These are phyloP conservation scores for Trypanosoma platydactyli DNA, from an alignment of 208 protist genomes.

Conservation along the genomic window DNA sequence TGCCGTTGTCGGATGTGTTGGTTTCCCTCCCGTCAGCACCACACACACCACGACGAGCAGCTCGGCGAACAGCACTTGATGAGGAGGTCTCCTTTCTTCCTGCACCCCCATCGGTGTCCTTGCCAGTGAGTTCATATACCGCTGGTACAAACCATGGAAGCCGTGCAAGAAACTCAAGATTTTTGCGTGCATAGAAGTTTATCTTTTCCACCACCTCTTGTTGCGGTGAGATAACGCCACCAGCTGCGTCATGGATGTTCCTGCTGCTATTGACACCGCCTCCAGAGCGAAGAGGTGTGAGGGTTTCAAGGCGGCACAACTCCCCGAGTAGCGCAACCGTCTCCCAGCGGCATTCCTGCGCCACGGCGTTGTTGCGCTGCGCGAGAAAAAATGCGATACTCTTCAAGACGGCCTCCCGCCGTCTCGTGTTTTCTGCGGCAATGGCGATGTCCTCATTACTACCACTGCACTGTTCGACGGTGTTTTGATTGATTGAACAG, in stretches of 20 bases:
- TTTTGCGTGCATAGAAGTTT: conserved; percentile 61
- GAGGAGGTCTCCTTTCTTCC: conserved; percentile 19
- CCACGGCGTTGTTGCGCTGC: conserved; percentile 67
- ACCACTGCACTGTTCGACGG: no score
- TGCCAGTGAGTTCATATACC: conserved; percentile 46
- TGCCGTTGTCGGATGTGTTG: background rate
- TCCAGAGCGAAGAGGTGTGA: conserved; percentile 26
- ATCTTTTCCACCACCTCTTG: conserved; percentile 50
- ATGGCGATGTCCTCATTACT: background rate
- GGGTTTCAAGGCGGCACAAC: conserved; percentile 71
- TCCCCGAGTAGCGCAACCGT: conserved; percentile 77
- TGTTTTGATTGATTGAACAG: background rate
- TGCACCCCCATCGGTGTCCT: conserved; percentile 7
- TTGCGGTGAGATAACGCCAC: conserved; percentile 1
- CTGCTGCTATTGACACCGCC: conserved; percentile 7
- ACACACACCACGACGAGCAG: background rate
- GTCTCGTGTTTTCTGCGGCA: conserved; percentile 26
- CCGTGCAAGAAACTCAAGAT: conserved; percentile 69
- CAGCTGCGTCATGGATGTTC: background rate
- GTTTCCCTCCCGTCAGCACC: background rate
- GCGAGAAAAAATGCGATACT: conserved; percentile 73
- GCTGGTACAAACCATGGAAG: conserved; percentile 73
- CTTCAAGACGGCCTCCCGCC: conserved; percentile 60
- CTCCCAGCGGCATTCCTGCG: conserved; percentile 77
- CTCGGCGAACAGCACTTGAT: background rate